phyloP scores from a whole-genome alignment of 345 rosid species.

The Linum trigynum region DNA sequence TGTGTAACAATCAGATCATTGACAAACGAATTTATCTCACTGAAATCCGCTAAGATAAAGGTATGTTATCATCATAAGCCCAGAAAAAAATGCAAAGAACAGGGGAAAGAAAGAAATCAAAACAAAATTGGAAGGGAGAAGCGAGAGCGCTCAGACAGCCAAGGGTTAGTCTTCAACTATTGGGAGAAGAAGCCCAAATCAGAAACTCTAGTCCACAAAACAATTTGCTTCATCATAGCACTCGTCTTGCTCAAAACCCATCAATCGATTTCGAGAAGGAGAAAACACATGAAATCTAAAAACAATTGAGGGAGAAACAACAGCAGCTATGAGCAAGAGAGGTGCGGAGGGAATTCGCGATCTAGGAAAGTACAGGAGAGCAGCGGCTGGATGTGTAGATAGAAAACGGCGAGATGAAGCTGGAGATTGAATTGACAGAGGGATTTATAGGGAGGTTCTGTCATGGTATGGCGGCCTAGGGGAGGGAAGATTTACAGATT shows the following conservation, averaged over 20 bases:
- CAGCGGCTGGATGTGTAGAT: too few species aligned
- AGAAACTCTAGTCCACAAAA: slow-evolving; percentile 99
- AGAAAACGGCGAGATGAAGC: too few species aligned
- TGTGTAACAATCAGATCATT: slow-evolving; percentile 99
- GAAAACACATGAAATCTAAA: neutral
- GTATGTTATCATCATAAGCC: slow-evolving; percentile 71
- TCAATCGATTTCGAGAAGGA: neutral
- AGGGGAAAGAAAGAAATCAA: too few species aligned
- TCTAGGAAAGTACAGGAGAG: too few species aligned
- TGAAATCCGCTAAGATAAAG: slow-evolving; percentile 98
- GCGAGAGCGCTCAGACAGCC: slow-evolving; percentile 89
- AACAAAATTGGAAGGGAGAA: neutral
- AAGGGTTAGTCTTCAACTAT: slow-evolving; percentile 93
- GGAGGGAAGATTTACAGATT: too few species aligned
- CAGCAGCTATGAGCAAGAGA: too few species aligned
- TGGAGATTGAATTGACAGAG: too few species aligned
- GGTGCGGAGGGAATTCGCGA: too few species aligned
- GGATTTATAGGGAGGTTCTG: too few species aligned
- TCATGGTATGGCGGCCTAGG: too few species aligned
- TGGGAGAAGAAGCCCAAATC: slow-evolving; percentile 55
- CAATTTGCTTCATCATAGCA: slow-evolving; percentile 58
- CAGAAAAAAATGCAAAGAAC: neutral
- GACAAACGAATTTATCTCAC: slow-evolving; percentile 53
- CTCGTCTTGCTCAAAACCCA: neutral
- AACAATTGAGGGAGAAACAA: too few species aligned